Evolutionary conservation across 805 yeast genomes (phyloP), one percentile per base, ranked within the genome.

Genomic region (Kuraishia borneana): DNA sequence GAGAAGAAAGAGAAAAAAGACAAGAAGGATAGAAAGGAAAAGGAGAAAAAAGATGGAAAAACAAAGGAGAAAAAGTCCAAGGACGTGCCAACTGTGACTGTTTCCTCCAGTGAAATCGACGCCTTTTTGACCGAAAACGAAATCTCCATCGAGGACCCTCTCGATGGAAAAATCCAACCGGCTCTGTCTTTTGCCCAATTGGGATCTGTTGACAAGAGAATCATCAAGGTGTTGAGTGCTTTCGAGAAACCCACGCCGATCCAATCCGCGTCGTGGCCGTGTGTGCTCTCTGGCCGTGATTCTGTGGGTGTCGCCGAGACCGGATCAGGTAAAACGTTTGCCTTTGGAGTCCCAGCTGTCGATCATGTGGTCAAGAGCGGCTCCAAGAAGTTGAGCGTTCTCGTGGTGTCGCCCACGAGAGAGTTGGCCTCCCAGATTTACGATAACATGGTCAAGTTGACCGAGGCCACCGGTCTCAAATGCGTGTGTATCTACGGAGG

Each of bases 271-370:
- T 72, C 96, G 6, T 92, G 97, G 97, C 97, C 98, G 43, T 85
- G 74, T 51, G 60, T 89, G 35, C 60, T 87, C 33, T 60, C 72
- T 16, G 81, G 82, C 13, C 70, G 78, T 38, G 98, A 89, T 53
- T 94, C 88, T 18, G 73, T 89, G 44, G 98, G 97, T 56, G 95
- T 89, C 43, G 98, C 98, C 10, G 96, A 89, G 61, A 89, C 98
- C 3, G 98, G 98, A 26, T 84, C 96, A 1, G 98, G 98, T 51
- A 89, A 89, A 58, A 89, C 98, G 1, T 80, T 89, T 60, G 97
- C 96, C 0, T 92, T 89, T 54, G 95, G 96, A 54, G 92, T 92
- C 21, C 98, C 99, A 32, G 96, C 96, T n/a, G 70, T 89, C 35
- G 68, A 84, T 50, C 76, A 76, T 41, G 61, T 89, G 37, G 48